Evolutionary conservation across 441 rosid genomes (phyloP).

Genomic region (Pelargonium myrrhifolium): DNA sequence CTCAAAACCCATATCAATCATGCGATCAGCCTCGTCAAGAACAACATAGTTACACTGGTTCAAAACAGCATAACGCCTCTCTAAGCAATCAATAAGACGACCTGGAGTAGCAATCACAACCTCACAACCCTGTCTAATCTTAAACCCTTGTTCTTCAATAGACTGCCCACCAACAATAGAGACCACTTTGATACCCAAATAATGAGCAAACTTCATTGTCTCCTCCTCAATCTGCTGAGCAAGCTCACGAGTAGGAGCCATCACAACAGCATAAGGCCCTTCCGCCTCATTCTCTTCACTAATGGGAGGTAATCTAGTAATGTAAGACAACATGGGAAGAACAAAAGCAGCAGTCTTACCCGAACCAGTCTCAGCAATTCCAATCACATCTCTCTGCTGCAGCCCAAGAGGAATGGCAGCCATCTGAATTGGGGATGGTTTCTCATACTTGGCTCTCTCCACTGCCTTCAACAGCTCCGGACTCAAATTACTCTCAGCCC

Average conservation of each 20-base stretch:
- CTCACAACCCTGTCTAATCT: conserved; percentile 87
- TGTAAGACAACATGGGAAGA: conserved; percentile 86
- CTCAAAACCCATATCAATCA: conserved; percentile 99
- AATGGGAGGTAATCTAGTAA: conserved; percentile 69
- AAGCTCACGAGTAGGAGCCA: conserved; percentile 89
- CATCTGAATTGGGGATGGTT: conserved; percentile 84
- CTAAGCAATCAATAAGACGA: conserved; percentile 77
- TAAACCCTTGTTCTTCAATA: conserved; percentile 86
- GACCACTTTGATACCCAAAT: conserved; percentile 78
- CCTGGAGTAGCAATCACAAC: conserved; percentile 91
- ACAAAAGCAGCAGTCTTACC: conserved; percentile 97
- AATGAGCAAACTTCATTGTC: conserved; percentile 85
- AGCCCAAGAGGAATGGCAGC: conserved; percentile 83
- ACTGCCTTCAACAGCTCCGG: conserved; percentile 71
- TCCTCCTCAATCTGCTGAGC: conserved; percentile 96
- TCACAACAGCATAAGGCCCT: conserved; percentile 88
- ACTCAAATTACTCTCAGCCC: conserved; percentile 75
- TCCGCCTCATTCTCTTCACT: conserved; percentile 82
- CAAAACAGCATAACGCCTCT: conserved; percentile 76
- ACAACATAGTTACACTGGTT: conserved; percentile 89
- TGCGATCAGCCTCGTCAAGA: conserved; percentile 94
- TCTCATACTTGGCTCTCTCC: conserved; percentile 81
- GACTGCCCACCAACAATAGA: conserved; percentile 94
- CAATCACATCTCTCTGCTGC: conserved; percentile 90
- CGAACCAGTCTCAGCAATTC: conserved; percentile 88